Conservation (phyloP, 2,329 filamentous ascomycete species). For the Calonectria pauciramosa region DNA sequence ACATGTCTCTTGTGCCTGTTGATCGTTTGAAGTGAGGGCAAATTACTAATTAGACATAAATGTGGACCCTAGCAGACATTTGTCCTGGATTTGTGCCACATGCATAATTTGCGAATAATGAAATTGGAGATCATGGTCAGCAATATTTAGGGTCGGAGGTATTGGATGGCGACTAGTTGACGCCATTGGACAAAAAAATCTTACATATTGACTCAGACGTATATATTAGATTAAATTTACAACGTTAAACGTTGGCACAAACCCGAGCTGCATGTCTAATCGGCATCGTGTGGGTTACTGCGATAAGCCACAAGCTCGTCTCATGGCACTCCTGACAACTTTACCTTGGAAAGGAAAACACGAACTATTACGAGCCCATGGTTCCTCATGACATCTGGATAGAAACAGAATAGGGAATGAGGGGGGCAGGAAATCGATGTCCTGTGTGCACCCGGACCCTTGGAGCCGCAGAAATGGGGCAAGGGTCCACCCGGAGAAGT, state of each 20-base stretch:
- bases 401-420: not conserved
- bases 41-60: not conserved
- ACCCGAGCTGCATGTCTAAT: not conserved
- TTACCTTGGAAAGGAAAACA: not conserved
- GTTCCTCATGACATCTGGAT: not conserved
- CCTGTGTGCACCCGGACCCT: not conserved
- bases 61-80: not conserved
- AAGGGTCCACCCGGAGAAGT: not conserved
- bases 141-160: not conserved
- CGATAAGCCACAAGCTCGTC: not conserved
- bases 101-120: not conserved
- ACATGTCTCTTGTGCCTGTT: not conserved
- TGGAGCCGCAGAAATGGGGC: not conserved
- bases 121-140: not conserved
- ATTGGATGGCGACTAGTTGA: not conserved
- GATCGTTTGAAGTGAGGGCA: not conserved
- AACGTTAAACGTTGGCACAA: not conserved
- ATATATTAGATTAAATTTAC: not conserved
- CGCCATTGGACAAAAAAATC: not conserved
- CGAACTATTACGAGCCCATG: not conserved
- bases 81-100: not conserved
- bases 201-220: not conserved
- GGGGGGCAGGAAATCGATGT: not conserved
- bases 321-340: not conserved
- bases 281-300: not conserved